Conservation (phyloP, 2,329 filamentous ascomycete genomes). For the Bipolaris bicolor region DNA sequence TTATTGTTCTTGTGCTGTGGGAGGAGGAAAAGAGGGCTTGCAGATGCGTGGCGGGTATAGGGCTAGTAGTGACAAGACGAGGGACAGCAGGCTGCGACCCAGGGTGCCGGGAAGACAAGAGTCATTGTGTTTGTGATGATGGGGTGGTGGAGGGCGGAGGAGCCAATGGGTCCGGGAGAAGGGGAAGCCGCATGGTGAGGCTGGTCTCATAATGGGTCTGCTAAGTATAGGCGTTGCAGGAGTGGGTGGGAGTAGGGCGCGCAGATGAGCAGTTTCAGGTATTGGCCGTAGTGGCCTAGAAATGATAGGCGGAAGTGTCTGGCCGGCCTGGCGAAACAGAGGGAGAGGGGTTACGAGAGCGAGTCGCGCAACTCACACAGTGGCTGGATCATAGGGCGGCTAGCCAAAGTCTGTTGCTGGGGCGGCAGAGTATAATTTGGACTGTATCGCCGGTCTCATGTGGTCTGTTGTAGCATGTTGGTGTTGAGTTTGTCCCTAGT, state of each 20-base stretch:
- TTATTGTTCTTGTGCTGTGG: background rate
- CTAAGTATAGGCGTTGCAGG: slow-evolving; percentile 47
- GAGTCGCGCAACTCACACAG: slow-evolving; percentile 34
- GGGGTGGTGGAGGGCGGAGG: slow-evolving; percentile 11
- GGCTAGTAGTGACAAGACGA: slow-evolving; percentile 4
- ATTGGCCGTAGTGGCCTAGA: slow-evolving; percentile 30
- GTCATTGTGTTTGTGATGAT: slow-evolving; percentile 11
- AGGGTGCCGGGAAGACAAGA: background rate
- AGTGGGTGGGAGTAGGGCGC: slow-evolving; percentile 46
- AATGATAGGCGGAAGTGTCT: slow-evolving; percentile 6
- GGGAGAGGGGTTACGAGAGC: slow-evolving; percentile 25
- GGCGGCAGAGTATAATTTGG: slow-evolving; percentile 19
- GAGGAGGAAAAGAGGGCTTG: background rate
- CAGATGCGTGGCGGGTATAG: slow-evolving; percentile 5
- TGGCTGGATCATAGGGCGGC: slow-evolving; percentile 32
- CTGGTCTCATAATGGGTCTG: slow-evolving; percentile 28
- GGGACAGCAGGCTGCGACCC: background rate
- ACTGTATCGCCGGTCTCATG: background rate
- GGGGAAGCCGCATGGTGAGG: slow-evolving; percentile 31
- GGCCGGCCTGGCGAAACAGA: slow-evolving; percentile 17
- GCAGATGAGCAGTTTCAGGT: slow-evolving; percentile 43
- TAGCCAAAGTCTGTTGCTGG: slow-evolving; percentile 24
- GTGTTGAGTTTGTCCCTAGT: background rate
- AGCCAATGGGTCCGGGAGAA: slow-evolving; percentile 38
- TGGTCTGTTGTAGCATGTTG: slow-evolving; percentile 1